phyloP scores from a whole-genome alignment of 371 early-diverging fungal genomes.

The Parasitella parasitica region DNA sequence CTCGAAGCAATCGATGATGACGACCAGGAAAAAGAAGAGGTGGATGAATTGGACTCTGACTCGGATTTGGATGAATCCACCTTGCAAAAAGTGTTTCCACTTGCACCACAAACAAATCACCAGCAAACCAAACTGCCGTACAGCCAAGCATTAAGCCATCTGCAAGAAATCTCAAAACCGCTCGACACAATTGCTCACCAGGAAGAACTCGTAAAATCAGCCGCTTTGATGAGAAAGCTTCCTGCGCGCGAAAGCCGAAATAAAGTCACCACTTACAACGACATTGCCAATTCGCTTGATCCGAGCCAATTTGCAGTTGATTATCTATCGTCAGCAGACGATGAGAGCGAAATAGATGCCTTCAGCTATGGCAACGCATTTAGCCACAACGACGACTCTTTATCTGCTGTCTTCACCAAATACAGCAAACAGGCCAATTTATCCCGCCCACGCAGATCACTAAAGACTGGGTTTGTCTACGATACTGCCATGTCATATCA shows the following conservation, averaged over 20 bases:
- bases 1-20: not conserved
- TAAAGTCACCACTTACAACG: conserved; percentile 3
- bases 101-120: too few species aligned
- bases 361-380: not conserved
- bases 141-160: too few species aligned
- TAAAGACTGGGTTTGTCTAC: conserved; percentile 60
- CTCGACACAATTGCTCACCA: not conserved
- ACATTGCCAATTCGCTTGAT: conserved; percentile 6
- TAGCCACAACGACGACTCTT: not conserved
- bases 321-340: not conserved
- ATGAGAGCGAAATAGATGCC: not conserved
- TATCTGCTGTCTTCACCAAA: not conserved
- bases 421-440: not conserved
- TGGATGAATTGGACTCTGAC: conserved; percentile 5
- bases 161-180: too few species aligned
- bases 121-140: too few species aligned
- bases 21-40: not conserved
- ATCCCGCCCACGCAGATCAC: conserved; percentile 9
- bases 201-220: not conserved
- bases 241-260: not conserved
- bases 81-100: too few species aligned
- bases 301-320: not conserved
- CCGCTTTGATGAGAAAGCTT: not conserved
- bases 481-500: conserved; percentile 70
- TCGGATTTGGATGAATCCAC: not conserved